Evolutionary conservation across 2,329 filamentous ascomycete species (phyloP).

Genomic region (Pseudonectria buxi): DNA sequence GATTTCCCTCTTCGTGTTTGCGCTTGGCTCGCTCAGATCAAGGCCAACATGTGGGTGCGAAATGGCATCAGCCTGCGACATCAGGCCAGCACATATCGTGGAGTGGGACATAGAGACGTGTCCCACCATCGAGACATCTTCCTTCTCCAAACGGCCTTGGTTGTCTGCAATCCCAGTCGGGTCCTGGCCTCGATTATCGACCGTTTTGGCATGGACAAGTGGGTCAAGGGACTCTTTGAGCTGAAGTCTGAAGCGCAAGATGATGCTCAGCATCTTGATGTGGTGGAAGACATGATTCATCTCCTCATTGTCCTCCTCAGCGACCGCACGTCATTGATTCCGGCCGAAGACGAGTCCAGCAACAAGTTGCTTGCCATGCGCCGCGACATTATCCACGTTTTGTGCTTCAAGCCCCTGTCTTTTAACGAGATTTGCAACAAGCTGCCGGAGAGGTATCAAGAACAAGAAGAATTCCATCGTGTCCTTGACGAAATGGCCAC

Average conservation of each 20-base stretch:
- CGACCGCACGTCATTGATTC: constrained; percentile 74
- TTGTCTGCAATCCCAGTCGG: constrained; percentile 73
- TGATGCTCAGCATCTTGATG: constrained; percentile 79
- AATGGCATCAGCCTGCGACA: constrained; percentile 95
- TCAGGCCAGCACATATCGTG: constrained; percentile 89
- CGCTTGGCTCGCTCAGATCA: constrained; percentile 96
- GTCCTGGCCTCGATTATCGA: constrained; percentile 87
- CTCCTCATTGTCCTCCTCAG: constrained; percentile 85
- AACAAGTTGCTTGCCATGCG: constrained; percentile 67
- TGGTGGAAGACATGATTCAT: constrained; percentile 94
- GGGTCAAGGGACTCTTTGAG: constrained; percentile 79
- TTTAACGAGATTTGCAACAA: constrained; percentile 87
- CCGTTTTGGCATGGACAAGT: constrained; percentile 79
- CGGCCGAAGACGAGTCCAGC: constrained; percentile 57
- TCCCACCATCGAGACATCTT: constrained; percentile 94
- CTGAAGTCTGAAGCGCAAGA: constrained; percentile 69
- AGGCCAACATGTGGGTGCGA: constrained; percentile 95
- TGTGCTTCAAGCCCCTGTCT: constrained; percentile 93
- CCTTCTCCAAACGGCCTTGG: constrained; percentile 82
- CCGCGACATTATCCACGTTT: constrained; percentile 83
- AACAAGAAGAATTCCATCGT: constrained; percentile 79
- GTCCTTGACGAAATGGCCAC: constrained; percentile 82
- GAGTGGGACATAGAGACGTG: constrained; percentile 82
- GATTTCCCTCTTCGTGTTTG: constrained; percentile 91
- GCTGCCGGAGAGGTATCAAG: constrained; percentile 81